Conservation (phyloP, 345 rosid genomes). For the Linum usitatissimum region DNA sequence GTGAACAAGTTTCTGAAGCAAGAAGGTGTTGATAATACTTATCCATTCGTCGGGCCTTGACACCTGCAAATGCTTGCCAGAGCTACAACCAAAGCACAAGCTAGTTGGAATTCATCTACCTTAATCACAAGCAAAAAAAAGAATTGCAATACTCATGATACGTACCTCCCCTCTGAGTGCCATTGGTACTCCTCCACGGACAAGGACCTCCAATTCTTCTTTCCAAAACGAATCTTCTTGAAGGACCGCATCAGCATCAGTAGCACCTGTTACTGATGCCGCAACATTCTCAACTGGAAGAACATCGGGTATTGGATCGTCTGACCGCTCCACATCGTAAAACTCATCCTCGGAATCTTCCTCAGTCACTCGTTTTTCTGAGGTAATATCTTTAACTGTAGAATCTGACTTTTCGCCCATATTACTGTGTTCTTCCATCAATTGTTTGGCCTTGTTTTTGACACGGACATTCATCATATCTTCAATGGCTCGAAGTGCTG, state of each 20-base stretch:
- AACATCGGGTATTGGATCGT: conserved; percentile 43
- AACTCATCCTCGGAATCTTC: conserved; percentile 97
- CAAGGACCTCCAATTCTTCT: conserved; percentile 93
- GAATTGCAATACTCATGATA: conserved; percentile 10
- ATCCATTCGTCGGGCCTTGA: conserved; percentile 67
- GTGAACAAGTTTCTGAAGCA: conserved; percentile 40
- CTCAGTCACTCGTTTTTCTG: conserved; percentile 55
- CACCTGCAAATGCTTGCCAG: conserved; percentile 99
- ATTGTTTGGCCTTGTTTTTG: conserved; percentile 41
- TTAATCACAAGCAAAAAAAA: background rate
- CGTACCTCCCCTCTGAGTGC: conserved; percentile 95
- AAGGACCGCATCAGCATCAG: conserved; percentile 25
- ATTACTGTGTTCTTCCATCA: conserved; percentile 36
- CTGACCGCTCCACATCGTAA: conserved; percentile 91
- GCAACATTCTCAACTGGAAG: conserved; percentile 43
- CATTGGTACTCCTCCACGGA: conserved; percentile 98
- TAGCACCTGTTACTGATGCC: conserved; percentile 29
- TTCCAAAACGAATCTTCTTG: conserved; percentile 51
- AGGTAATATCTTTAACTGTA: conserved; percentile 45
- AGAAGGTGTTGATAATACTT: conserved; percentile 75
- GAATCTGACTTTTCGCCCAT: conserved; percentile 32
- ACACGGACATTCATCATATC: conserved; percentile 75
- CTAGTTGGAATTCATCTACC: conserved; percentile 12
- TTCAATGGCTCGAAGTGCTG: conserved; percentile 63
- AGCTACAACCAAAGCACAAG: conserved; percentile 49